A percentile compares a stretch with the other conserved stretches of the same genome.
These are phyloP conservation scores for Millerozyma acaciae DNA, from an alignment of 805 yeast genomes.

Conservation along the genomic window DNA sequence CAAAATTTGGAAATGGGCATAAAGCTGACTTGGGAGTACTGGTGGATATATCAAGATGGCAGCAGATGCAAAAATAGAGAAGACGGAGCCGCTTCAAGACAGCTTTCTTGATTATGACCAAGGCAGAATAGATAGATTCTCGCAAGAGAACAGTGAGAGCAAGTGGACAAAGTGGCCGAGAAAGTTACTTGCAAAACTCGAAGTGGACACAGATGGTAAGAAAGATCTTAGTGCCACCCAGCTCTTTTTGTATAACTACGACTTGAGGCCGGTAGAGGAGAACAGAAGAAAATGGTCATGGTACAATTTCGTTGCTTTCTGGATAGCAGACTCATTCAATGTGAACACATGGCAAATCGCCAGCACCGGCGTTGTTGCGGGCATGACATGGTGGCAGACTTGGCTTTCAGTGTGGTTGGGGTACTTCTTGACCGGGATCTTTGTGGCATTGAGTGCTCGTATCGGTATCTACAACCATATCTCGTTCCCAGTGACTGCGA, in stretches of 20 bases:
- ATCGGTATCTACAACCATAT: constrained; percentile 79
- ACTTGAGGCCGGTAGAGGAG: constrained; percentile 73
- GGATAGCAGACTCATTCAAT: constrained; percentile 90
- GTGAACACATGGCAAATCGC: constrained; percentile 92
- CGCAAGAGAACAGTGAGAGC: background rate
- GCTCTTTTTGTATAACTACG: constrained; percentile 67
- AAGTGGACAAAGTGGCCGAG: background rate
- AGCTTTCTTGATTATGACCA: background rate
- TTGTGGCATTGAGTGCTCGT: constrained; percentile 69
- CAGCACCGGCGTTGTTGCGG: constrained; percentile 71
- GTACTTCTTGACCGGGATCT: constrained; percentile 62
- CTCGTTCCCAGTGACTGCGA: constrained; percentile 76
- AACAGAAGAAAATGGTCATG: constrained; percentile 80
- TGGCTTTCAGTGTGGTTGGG: constrained; percentile 91
- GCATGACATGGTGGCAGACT: constrained; percentile 86
- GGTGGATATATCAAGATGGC: too few relatives aligned
- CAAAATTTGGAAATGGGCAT: too few relatives aligned
- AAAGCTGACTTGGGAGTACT: too few relatives aligned
- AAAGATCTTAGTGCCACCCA: constrained; percentile 51
- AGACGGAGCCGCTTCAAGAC: background rate
- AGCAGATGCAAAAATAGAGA: background rate
- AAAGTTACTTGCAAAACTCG: background rate
- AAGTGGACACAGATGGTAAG: constrained; percentile 15
- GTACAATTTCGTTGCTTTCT: constrained; percentile 74
- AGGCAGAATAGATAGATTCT: background rate